Base-by-base conservation (phyloP, 2,329 filamentous ascomycete species). In the Colletotrichum limetticola region DNA sequence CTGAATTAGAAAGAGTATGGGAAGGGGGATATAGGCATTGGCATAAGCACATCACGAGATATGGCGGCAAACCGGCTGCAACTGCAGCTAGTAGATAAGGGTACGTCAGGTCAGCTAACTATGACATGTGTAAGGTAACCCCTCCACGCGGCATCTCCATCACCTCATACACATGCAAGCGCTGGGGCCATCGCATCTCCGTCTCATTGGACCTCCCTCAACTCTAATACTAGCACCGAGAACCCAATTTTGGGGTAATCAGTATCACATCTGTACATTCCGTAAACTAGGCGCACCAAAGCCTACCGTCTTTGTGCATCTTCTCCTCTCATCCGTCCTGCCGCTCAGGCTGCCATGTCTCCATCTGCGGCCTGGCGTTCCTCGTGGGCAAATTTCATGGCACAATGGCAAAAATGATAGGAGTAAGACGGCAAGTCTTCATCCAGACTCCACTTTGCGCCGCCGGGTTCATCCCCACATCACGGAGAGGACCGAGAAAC, bases 71-170 rank as follows among this genome's bases (percentile, higher is more conserved):
- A 35, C 56, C 6, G 32, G 22, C 42, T 52, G 46, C 49, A 4
- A 58, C 24, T 14, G 24, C 52, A 46, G 9, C 5, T 42, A 30
- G 19, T 28, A 52, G 24, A 53, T 37, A 59, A 58, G 22, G 9
- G 35, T 56, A 68, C 30, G 65, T 58, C 53, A 53, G 49, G 58
- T 68, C 58, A 57, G 52, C 64, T 19, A 52, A 68, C 52, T 57
- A 57, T 67, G 64, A 58, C 64, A 71, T 62, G n/a, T 67, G 9
- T 8, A 49, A 49, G 37, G 26, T 19, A 68, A 30, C 28, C 5
- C 16, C 19, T 59, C 42, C 12, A 30, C 12, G 37, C 28, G 28
- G 5, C 7, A 42, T 49, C 24, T 14, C 12, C 14, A 24, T 37
- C 30, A 37, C 32, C 19, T 46, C 58, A 19, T 24, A 28, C 35